phyloP scores from a whole-genome alignment of 1,284 basidiomycete genomes.

The Ustilago tritici region DNA sequence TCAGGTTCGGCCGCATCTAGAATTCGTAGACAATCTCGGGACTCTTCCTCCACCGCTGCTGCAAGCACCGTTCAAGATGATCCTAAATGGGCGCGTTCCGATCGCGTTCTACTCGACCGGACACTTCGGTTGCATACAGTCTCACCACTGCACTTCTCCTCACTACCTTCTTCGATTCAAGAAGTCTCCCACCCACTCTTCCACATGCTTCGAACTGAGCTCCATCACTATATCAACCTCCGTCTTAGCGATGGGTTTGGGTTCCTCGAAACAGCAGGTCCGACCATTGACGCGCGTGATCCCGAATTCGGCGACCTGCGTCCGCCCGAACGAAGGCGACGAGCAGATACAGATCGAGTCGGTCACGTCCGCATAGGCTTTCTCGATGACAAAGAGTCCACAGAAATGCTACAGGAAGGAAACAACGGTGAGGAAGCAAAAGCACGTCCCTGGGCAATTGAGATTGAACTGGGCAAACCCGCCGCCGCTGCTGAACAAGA shows the following conservation, averaged over 20 bases:
- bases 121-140: slow-evolving; percentile 47
- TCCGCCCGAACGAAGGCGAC: slow-evolving; percentile 38
- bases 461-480: slow-evolving; percentile 50
- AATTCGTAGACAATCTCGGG: slow-evolving; percentile 22
- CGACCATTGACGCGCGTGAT: slow-evolving; percentile 35
- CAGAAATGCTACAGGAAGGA: slow-evolving; percentile 13
- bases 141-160: slow-evolving; percentile 47
- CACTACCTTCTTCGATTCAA: slow-evolving; percentile 38
- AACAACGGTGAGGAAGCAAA: slow-evolving; percentile 23
- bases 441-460: slow-evolving; percentile 42
- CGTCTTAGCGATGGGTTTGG: slow-evolving; percentile 51
- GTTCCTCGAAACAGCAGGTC: slow-evolving; percentile 32
- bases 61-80: slow-evolving; percentile 17
- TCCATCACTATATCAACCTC: slow-evolving; percentile 46
- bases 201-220: slow-evolving; percentile 36
- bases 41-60: slow-evolving; percentile 10
- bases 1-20: slow-evolving; percentile 24
- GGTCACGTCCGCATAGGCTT: slow-evolving; percentile 45
- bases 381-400: slow-evolving; percentile 37
- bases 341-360: slow-evolving; percentile 40
- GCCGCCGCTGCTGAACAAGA: slow-evolving; percentile 32
- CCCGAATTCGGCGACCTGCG: slow-evolving; percentile 37
- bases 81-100: slow-evolving; percentile 24
- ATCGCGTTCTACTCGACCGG: slow-evolving; percentile 37
- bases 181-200: slow-evolving; percentile 41